phyloP scores from a whole-genome alignment of 1,284 basidiomycete genomes.

The Papiliotrema terrestris region DNA sequence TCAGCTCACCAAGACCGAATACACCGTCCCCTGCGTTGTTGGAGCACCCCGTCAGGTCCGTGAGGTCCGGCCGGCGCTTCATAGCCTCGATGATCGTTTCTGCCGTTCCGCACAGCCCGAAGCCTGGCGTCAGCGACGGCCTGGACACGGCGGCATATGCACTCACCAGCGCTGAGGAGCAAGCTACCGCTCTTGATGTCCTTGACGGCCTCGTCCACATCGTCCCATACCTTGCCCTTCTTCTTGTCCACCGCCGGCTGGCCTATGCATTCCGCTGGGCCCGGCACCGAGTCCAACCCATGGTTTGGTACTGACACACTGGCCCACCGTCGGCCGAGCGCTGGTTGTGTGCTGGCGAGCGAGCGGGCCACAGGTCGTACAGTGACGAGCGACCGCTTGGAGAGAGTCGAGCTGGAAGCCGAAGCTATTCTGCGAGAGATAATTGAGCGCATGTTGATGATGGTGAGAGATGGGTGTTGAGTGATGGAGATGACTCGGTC shows the following conservation, averaged over 20 bases:
- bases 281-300: constrained; percentile 24
- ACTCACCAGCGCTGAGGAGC: constrained; percentile 72
- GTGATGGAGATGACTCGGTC: background rate
- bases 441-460: background rate
- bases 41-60: constrained; percentile 74
- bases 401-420: background rate
- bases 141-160: background rate
- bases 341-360: too few species aligned
- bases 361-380: background rate
- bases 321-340: background rate
- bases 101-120: constrained; percentile 49
- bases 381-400: background rate
- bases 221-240: constrained; percentile 66
- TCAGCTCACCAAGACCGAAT: constrained; percentile 66
- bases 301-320: background rate
- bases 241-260: constrained; percentile 20
- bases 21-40: constrained; percentile 81
- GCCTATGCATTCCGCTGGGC: constrained; percentile 18
- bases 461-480: background rate
- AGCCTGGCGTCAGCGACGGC: constrained; percentile 22
- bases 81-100: constrained; percentile 85
- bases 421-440: background rate
- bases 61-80: constrained; percentile 65
- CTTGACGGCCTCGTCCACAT: constrained; percentile 73
- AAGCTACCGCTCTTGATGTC: constrained; percentile 75